phyloP scores from a whole-genome alignment of 2,329 filamentous ascomycete species.

The Sporothrix sp. region DNA sequence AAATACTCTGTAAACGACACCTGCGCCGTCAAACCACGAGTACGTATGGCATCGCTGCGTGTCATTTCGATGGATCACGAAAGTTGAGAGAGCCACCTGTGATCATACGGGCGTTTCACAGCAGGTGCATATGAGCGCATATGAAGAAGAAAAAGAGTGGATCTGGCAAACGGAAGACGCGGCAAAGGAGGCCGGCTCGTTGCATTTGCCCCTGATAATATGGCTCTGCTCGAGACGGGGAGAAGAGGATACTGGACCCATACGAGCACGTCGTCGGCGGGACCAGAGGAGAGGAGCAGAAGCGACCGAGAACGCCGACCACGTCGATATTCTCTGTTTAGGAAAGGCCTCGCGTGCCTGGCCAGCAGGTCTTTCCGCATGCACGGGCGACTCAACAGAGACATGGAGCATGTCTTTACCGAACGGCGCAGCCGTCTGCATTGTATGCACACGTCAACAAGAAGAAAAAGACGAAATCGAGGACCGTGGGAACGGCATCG shows the following conservation, averaged over 20 bases:
- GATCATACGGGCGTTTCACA: not conserved
- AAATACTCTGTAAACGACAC: no score
- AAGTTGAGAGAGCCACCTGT: no score
- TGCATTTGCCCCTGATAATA: no score
- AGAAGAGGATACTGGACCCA: slow-evolving; percentile 1
- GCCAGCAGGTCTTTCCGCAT: not conserved
- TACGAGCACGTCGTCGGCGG: not conserved
- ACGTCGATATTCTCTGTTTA: slow-evolving; percentile 1
- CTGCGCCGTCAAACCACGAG: no score
- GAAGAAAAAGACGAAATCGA: not conserved
- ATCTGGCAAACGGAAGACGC: not conserved
- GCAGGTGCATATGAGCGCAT: not conserved
- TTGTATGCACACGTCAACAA: no score
- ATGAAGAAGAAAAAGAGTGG: not conserved
- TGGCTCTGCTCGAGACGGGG: not conserved
- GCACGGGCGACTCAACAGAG: no score
- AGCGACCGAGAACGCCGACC: no score
- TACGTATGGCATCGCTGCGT: no score
- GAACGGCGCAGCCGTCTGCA: no score
- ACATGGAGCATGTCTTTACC: not conserved
- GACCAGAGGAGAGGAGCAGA: no score
- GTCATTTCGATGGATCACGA: no score
- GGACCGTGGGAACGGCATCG: not conserved
- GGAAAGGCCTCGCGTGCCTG: slow-evolving; percentile 11
- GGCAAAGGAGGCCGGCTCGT: no score